Evolutionary conservation across 257 asterid species (phyloP).

Genomic region (Jacaranda mimosifolia): DNA sequence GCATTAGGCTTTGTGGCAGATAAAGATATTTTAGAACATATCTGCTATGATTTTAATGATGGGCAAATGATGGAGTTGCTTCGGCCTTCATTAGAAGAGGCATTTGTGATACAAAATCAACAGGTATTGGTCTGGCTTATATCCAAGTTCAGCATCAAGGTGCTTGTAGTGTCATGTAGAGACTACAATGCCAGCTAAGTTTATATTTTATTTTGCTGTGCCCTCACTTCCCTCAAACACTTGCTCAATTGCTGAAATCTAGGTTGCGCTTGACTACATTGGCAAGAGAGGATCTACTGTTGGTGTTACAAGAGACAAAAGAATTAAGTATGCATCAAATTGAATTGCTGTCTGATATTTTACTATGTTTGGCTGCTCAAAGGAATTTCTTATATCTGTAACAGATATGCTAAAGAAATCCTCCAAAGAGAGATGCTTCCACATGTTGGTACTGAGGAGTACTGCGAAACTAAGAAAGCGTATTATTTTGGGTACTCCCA

Average conservation of each 20-base stretch:
- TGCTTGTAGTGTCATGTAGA: no score
- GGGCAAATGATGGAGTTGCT: conserved; percentile 98
- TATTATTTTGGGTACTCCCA: conserved; percentile 81
- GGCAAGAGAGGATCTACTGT: conserved; percentile 98
- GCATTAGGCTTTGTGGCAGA: conserved; percentile 98
- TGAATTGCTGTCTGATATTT: conserved; percentile 3
- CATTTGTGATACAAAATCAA: conserved; percentile 96
- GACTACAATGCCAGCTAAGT: no score
- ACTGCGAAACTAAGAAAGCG: conserved; percentile 95
- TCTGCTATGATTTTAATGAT: conserved; percentile 90
- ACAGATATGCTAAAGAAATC: conserved; percentile 93
- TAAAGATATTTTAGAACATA: conserved; percentile 93
- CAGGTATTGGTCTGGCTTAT: conserved; percentile 56
- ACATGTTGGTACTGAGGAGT: conserved; percentile 94
- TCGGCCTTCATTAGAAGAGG: conserved; percentile 97
- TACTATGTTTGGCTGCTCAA: no score
- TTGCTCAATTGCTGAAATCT: conserved; percentile 45
- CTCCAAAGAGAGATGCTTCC: conserved; percentile 99
- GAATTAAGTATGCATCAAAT: conserved; percentile 85
- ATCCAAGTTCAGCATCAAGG: conserved; percentile 1
- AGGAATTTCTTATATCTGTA: conserved; percentile 15
- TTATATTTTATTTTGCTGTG: no score
- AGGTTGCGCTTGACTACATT: conserved; percentile 98
- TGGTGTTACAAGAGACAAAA: conserved; percentile 95
- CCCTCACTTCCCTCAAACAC: no score